Evolutionary conservation across 73 alveolate genomes (phyloP), one percentile per base, ranked within the genome.

Genomic region (Stentor coeruleus): DNA sequence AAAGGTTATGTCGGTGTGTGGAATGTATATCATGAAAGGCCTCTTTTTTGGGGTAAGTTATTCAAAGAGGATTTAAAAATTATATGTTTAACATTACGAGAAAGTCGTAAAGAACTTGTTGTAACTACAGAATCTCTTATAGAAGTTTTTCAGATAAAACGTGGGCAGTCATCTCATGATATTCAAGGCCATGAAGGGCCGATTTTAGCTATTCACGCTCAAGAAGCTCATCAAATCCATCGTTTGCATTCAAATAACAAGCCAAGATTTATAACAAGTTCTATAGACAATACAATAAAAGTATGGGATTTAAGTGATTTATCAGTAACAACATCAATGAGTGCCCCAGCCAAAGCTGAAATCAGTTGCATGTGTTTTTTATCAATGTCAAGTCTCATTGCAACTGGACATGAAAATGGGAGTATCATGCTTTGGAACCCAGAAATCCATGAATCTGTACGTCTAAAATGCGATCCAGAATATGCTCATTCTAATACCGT

Each of bases 301-400:
- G 88, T 92, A 59, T 94, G 98, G 98, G 98, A 94, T 82, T 92
- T 96, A n/a, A 92, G 93, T 74, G 97, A 94, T 33, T 91, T 94
- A 95, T 58, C 88, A 30, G 75, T 89, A 37, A 85, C 85, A 1
- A 75, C 87, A 26, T 85, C 83, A 6, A 82, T 94, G 87, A 97
- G 90, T 59, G 83, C 87, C 41, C 95, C 97, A 1, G 96, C 87
- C 75, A 73, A 87, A 20, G 74, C 93, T 59, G 98, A 94, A 81
- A 82, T 94, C 14, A 59, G 92, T 74, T 90, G 97, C 81, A 92
- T 94, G 95, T 85, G 95, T 42, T 94, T 86, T 86, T 86, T 94
- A 36, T 72, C 86, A 59, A 87, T 86, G 59, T 92, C 97, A 58
- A 91, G 93, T 76, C 86, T 94, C 28, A 90, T 94, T 31, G 98